A percentile compares a stretch with the other conserved stretches of the same genome.
Conservation (phyloP, 495 filamentous ascomycete species). For the Patellaria atrata region DNA sequence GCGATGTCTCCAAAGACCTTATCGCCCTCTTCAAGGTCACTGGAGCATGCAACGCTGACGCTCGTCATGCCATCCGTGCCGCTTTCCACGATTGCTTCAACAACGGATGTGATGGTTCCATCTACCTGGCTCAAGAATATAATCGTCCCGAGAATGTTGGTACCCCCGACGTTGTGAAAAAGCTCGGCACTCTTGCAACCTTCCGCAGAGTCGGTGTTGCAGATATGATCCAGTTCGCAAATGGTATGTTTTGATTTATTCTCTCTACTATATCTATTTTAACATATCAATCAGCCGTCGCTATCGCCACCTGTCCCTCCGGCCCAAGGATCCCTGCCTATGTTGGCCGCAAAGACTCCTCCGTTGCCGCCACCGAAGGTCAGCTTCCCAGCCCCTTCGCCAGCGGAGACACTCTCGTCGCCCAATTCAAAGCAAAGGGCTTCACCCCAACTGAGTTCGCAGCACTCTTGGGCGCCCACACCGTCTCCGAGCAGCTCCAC, state of each 20-base stretch:
- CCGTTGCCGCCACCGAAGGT: constrained; percentile 7
- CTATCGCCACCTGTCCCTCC: constrained; percentile 17
- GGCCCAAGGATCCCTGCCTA: constrained; percentile 16
- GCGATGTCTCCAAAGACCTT: constrained; percentile 11
- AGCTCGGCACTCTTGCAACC: constrained; percentile 9
- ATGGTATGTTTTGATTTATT: constrained; percentile 9
- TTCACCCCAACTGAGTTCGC: constrained; percentile 18
- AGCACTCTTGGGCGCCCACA: constrained; percentile 21
- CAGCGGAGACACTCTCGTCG: constrained; percentile 4
- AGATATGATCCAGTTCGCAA: constrained; percentile 22
- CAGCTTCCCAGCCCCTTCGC: constrained; percentile 9
- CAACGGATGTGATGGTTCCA: constrained; percentile 20
- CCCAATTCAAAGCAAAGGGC: constrained; percentile 18
- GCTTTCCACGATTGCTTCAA: constrained; percentile 24
- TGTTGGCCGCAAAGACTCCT: constrained; percentile 20
- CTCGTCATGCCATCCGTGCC: constrained; percentile 18
- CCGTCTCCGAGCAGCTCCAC: constrained; percentile 9
- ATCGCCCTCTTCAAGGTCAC: constrained; percentile 10
- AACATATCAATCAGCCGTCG: constrained; percentile 11
- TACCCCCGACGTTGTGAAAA: constrained; percentile 4
- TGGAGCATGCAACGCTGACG: constrained; percentile 16
- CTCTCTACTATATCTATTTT: neutral
- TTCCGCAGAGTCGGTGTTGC: constrained; percentile 16
- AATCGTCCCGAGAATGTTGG: constrained; percentile 13
- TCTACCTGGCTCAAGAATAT: constrained; percentile 19